Evolutionary conservation across 192 early-diverging fungal genomes (phyloP).

Genomic region (Umbelopsis ramanniana): DNA sequence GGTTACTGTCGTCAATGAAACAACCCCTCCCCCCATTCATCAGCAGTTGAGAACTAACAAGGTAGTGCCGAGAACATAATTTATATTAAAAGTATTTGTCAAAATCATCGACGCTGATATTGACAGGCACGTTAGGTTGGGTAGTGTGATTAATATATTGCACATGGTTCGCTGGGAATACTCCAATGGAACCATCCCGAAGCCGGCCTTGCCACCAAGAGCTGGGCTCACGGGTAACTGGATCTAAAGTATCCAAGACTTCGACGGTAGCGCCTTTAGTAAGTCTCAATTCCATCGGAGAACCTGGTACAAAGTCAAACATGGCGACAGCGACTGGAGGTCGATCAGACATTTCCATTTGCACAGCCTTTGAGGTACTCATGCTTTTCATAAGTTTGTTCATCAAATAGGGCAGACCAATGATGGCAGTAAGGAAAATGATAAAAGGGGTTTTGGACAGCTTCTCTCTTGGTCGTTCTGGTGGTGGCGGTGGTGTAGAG

Average conservation of each 20-base stretch:
- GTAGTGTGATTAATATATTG: background rate
- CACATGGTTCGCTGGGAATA: conserved; percentile 89
- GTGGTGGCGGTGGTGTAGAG: conserved; percentile 7
- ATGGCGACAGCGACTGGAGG: conserved; percentile 69
- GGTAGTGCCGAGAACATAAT: background rate
- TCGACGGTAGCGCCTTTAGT: conserved; percentile 85
- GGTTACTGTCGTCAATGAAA: too few relatives aligned
- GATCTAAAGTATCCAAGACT: conserved; percentile 78
- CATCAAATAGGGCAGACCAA: conserved; percentile 90
- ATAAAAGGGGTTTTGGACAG: conserved; percentile 69
- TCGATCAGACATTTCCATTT: conserved; percentile 7
- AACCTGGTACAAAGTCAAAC: conserved; percentile 77
- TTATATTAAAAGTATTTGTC: conserved; percentile 14
- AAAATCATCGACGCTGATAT: conserved; percentile 11
- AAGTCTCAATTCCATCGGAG: conserved; percentile 79
- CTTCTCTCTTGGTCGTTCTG: conserved; percentile 17
- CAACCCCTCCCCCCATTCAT: too few relatives aligned
- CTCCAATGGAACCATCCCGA: conserved; percentile 75
- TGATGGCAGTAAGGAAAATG: conserved; percentile 78
- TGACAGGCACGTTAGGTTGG: background rate
- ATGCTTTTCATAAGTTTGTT: conserved; percentile 68
- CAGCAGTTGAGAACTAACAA: too few relatives aligned
- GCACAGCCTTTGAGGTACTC: conserved; percentile 34
- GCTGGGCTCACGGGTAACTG: conserved; percentile 67
- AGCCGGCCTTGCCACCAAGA: conserved; percentile 89